Evolutionary conservation across 148 eudicot species (phyloP), one percentile per base, ranked within the genome.

Genomic region (Rhododendron simsii): DNA sequence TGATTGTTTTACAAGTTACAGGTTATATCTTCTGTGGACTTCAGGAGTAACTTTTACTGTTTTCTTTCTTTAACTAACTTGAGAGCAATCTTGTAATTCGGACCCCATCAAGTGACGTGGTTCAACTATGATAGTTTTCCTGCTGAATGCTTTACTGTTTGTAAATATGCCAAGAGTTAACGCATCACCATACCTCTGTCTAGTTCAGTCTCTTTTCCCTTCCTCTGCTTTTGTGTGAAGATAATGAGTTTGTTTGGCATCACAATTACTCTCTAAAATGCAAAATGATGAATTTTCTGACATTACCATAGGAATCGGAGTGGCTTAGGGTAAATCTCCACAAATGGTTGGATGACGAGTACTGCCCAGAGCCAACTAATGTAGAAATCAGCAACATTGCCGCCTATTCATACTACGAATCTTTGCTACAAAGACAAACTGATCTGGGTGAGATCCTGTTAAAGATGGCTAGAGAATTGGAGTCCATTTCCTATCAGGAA

Each of bases 281-380:
- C 41, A 5, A 11, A 3, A 14, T 47, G 44, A 59, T 41, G 5
- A 37, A 81, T 71, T 41, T 55, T 55, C 6, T 44, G 59, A 4
- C 53, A 48, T 53, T 16, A 80, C 35, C 86, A 87, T 93, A 96
- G 99, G 99, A 96, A 84, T 92, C 98, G 0, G 95, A 92, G 88
- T 95, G 99, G 99, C 94, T 96, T 37, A 92, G 95, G 87, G 92
- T 84, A 80, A 87, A 91, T 84, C 96, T 96, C 30, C 93, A 94
- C 55, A 94, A 95, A 88, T 96, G 98, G 99, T 87, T 96, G 91
- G 99, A 96, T 78, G 98, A 95, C 39, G 99, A 96, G 87, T 96
- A 96, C 87, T 96, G 99, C 88, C 99, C 99, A 8, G 99, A 96
- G 91, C 89, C 92, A 45, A 95, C 98, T 33, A 96, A 96, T 85